phyloP scores from a whole-genome alignment of 768 basidiomycete species.

The Amanita pallidorosea region DNA sequence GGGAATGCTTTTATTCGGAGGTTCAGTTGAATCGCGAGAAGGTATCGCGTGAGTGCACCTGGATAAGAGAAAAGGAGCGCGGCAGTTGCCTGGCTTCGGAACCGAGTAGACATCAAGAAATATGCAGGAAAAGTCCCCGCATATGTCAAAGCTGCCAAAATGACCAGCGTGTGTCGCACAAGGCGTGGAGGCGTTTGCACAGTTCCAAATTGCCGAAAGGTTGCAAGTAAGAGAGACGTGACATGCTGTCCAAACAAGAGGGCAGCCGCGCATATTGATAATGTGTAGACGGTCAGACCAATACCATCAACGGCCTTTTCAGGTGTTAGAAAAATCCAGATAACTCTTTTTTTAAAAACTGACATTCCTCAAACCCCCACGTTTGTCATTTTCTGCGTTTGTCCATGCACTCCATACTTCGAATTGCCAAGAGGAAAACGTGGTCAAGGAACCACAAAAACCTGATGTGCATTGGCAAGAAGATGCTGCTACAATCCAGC shows the following conservation, averaged over 20 bases:
- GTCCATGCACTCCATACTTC: conserved; percentile 83
- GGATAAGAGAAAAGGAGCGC: conserved; percentile 86
- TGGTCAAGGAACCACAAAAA: conserved; percentile 94
- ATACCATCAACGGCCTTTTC: conserved; percentile 79
- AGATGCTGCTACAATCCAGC: not conserved
- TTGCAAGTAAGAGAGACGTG: conserved; percentile 28
- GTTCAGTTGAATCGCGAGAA: conserved; percentile 68
- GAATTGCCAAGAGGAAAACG: conserved; percentile 92
- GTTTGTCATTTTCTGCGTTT: conserved; percentile 29
- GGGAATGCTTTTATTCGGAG: conserved; percentile 50
- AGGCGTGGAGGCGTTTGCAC: conserved; percentile 23
- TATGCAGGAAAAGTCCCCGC: conserved; percentile 70
- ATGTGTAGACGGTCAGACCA: conserved; percentile 69
- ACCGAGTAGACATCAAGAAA: conserved; percentile 55
- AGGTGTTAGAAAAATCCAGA: not conserved
- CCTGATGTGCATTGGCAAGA: conserved; percentile 31
- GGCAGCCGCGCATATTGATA: conserved; percentile 67
- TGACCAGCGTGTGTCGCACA: conserved; percentile 40
- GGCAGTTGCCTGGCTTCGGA: conserved; percentile 74
- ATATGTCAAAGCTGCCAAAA: conserved; percentile 55
- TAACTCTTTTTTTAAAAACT: conserved; percentile 2
- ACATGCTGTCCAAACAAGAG: conserved; percentile 66
- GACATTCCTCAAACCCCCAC: not conserved
- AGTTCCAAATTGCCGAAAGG: conserved; percentile 22
- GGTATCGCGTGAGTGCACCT: conserved; percentile 77